Percentiles rank a stretch among this genome's conserved stretches.
Evolutionary conservation across 2,329 filamentous ascomycete genomes (phyloP).

Genomic region (Epichloe typhina): DNA sequence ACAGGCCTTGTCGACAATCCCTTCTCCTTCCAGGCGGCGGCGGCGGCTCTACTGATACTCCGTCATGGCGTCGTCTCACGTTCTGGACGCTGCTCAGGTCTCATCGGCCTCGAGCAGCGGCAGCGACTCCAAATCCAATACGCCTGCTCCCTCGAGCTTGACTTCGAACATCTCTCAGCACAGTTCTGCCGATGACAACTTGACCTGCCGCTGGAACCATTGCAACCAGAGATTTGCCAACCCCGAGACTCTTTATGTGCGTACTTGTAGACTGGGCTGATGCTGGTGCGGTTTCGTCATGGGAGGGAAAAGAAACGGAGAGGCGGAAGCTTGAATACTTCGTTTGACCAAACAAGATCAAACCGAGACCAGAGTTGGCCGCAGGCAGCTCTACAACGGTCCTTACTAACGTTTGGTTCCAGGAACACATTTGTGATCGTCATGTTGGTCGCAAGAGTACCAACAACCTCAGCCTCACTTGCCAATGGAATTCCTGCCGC

Average conservation of each 20-base stretch:
- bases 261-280: constrained; percentile 13
- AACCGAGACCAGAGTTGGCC: neutral
- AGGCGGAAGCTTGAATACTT: neutral
- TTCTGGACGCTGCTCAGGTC: constrained; percentile 13
- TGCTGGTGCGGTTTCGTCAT: neutral
- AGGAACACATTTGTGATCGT: constrained; percentile 97
- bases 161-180: constrained; percentile 33
- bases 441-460: constrained; percentile 98
- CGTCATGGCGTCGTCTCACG: constrained; percentile 22
- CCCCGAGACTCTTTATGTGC: constrained; percentile 48
- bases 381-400: neutral
- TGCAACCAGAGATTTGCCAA: constrained; percentile 46
- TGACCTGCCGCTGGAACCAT: constrained; percentile 46
- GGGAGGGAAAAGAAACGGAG: neutral
- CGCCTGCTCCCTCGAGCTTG: constrained; percentile 37
- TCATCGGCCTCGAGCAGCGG: constrained; percentile 16
- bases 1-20: neutral
- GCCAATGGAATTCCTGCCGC: constrained; percentile 91
- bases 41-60: constrained; percentile 12
- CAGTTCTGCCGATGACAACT: constrained; percentile 34
- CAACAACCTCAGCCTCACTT: constrained; percentile 95
- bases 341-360: neutral
- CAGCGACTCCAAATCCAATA: constrained; percentile 38
- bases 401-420: constrained; percentile 3
- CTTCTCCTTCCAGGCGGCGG: neutral